Conservation (phyloP, 306 rosid genomes). For the Hippophae gyantsensis region DNA sequence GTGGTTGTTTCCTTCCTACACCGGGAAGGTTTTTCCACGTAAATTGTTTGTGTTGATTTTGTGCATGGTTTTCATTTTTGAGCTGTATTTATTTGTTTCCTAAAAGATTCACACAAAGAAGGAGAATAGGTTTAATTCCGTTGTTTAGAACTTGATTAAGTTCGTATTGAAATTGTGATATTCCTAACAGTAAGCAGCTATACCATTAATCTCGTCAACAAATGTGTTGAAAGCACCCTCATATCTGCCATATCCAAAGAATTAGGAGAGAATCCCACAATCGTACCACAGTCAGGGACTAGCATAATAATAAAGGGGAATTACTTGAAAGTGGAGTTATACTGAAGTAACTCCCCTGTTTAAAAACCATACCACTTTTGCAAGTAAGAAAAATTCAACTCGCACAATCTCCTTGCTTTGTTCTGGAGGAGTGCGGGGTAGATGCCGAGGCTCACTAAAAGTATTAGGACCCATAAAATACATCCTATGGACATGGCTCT, state of each 20-base stretch:
- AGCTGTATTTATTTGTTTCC: no score
- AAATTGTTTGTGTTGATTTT: no score
- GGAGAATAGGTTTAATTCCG: no score
- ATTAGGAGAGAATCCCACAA: conserved; percentile 15
- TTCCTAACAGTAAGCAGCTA: conserved; percentile 80
- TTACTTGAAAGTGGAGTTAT: no score
- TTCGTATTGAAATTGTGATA: no score
- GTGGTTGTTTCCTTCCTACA: no score
- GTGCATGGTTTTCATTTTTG: no score
- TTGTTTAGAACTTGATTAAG: no score
- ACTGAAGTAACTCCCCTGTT: neutral
- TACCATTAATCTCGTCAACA: conserved; percentile 87
- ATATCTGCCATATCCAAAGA: conserved; percentile 49
- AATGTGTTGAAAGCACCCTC: conserved; percentile 83
- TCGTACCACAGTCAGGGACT: conserved; percentile 7
- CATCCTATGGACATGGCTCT: conserved; percentile 93
- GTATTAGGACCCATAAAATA: conserved; percentile 98
- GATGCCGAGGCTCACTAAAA: conserved; percentile 95
- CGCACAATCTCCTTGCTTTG: conserved; percentile 90
- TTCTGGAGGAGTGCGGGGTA: conserved; percentile 82
- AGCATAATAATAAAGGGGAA: neutral
- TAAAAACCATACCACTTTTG: no score
- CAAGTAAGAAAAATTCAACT: conserved; percentile 26
- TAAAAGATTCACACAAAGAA: no score
- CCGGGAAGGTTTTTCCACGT: no score